These are phyloP conservation scores for Dendrocalamus sinicus DNA, from an alignment of 176 grass and related monocot species.

Conservation along the genomic window DNA sequence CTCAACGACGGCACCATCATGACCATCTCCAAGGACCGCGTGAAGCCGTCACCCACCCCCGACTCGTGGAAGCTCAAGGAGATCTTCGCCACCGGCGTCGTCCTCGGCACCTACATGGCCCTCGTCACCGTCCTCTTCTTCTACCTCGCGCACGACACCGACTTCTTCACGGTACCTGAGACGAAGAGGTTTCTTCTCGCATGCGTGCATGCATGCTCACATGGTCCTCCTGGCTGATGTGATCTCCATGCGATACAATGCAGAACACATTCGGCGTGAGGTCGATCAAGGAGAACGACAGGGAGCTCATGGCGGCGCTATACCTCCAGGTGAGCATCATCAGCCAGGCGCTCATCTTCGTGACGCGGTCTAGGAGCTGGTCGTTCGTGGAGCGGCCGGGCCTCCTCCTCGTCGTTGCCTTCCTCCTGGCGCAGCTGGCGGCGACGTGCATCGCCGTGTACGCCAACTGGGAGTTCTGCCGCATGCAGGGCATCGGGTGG, in stretches of 20 bases:
- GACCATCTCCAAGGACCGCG: conserved; percentile 99
- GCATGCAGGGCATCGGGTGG: conserved; percentile 89
- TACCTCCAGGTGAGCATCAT: conserved; percentile 97
- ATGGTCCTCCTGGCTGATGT: background rate
- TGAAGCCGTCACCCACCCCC: conserved; percentile 81
- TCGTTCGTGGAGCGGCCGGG: conserved; percentile 68
- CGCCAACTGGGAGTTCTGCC: conserved; percentile 80
- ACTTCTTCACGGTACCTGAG: conserved; percentile 63
- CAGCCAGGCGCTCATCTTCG: conserved; percentile 94
- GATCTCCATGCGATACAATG: conserved; percentile 1
- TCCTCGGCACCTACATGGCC: conserved; percentile 94
- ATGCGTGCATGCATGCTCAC: background rate
- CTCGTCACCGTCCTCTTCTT: conserved; percentile 88
- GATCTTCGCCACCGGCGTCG: conserved; percentile 91
- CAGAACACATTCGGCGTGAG: conserved; percentile 58
- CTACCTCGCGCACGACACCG: conserved; percentile 76
- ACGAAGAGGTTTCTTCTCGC: background rate
- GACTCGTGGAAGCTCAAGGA: conserved; percentile 98
- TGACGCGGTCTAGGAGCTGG: conserved; percentile 68
- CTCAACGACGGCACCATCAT: conserved; percentile 99
- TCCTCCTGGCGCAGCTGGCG: conserved; percentile 68
- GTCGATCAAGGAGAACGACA: conserved; percentile 59
- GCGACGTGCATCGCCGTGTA: conserved; percentile 91
- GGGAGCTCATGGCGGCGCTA: conserved; percentile 76
- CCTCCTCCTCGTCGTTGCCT: conserved; percentile 58